Percentiles rank a stretch among this genome's conserved stretches.
These are phyloP conservation scores for Vachellia collinsii DNA, from an alignment of 306 rosid species.

Conservation along the genomic window DNA sequence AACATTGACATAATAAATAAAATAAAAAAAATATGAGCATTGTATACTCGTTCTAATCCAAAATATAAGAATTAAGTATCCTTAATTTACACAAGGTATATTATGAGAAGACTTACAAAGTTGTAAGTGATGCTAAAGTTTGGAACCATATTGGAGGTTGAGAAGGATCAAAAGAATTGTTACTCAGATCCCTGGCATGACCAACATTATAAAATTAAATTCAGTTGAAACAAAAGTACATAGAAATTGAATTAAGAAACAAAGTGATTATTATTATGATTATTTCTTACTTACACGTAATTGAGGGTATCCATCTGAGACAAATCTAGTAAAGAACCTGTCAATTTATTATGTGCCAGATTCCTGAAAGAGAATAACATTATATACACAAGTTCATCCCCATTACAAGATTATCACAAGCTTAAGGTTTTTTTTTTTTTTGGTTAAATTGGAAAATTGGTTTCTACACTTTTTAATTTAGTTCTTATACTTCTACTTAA, in stretches of 20 bases:
- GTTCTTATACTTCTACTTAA: background rate
- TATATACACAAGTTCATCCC: conserved; percentile 8
- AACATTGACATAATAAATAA: background rate
- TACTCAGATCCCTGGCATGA: conserved; percentile 77
- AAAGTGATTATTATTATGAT: background rate
- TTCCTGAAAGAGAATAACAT: conserved; percentile 61
- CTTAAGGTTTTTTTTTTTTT: background rate
- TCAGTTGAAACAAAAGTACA: conserved; percentile 10
- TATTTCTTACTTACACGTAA: conserved; percentile 69
- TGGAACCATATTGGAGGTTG: conserved; percentile 82
- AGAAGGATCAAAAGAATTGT: conserved; percentile 72
- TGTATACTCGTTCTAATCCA: too few species aligned
- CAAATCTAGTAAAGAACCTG: conserved; percentile 78
- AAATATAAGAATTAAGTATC: too few species aligned
- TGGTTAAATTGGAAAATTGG: background rate
- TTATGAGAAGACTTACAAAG: conserved; percentile 66
- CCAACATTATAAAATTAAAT: conserved; percentile 20
- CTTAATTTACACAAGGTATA: background rate
- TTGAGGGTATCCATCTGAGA: conserved; percentile 62
- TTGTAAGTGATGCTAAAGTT: conserved; percentile 66
- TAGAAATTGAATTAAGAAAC: conserved; percentile 22
- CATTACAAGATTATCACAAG: background rate
- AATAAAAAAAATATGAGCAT: background rate
- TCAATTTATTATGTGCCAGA: conserved; percentile 64
- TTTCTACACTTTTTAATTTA: background rate